Percentiles rank a stretch among this genome's conserved stretches.
These are phyloP conservation scores for Oryza punctata DNA, from an alignment of 176 grass and related monocot species.

Conservation along the genomic window DNA sequence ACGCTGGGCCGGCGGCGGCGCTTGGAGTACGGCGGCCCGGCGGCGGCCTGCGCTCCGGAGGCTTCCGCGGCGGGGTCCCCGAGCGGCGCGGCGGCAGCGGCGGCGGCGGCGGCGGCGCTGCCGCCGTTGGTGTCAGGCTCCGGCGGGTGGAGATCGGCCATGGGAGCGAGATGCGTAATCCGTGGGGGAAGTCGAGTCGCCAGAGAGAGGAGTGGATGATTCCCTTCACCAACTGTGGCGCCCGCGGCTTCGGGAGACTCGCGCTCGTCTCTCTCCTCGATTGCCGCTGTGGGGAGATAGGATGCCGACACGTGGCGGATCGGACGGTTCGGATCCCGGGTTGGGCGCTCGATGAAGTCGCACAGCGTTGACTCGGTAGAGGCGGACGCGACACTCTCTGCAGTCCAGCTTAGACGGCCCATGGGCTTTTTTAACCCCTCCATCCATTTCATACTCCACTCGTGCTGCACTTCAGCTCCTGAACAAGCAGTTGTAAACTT, in stretches of 20 bases:
- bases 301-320: not conserved
- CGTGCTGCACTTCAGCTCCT: too few species aligned
- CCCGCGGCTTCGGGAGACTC: not conserved
- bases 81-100: not conserved
- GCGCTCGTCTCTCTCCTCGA: not conserved
- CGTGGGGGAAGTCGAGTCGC: not conserved
- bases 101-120: not conserved
- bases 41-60: not conserved
- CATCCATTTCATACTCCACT: too few species aligned
- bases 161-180: slow-evolving; percentile 58
- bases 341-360: slow-evolving; percentile 29
- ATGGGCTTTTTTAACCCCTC: not conserved
- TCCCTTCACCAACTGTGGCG: not conserved
- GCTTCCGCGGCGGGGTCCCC: slow-evolving; percentile 4
- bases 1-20: slow-evolving; percentile 91
- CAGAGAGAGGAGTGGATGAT: not conserved
- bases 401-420: not conserved
- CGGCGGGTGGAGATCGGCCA: slow-evolving; percentile 65
- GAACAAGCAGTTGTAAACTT: too few species aligned
- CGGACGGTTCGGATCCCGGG: slow-evolving; percentile 13
- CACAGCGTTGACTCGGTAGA: slow-evolving; percentile 31
- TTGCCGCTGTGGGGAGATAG: not conserved
- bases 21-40: slow-evolving; percentile 53
- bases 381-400: not conserved
- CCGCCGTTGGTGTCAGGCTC: slow-evolving; percentile 43